These are phyloP conservation scores for Aspergillus heteromorphus DNA, from an alignment of 495 filamentous ascomycete genomes.

Conservation along the genomic window DNA sequence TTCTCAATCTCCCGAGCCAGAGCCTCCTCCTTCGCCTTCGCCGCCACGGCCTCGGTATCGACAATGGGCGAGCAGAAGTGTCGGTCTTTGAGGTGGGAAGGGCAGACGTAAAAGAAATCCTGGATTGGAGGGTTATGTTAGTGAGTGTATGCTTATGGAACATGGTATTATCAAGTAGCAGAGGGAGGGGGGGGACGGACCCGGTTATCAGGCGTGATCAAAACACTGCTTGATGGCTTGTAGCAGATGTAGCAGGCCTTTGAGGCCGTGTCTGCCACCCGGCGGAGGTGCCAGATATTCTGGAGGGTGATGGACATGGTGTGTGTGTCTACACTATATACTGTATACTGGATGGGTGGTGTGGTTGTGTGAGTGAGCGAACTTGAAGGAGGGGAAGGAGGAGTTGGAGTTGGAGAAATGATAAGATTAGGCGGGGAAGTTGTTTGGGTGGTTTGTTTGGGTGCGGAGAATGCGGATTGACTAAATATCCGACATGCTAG, in stretches of 20 bases:
- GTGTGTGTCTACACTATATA: too few relatives aligned
- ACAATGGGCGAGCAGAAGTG: slow-evolving; percentile 77
- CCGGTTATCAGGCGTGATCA: slow-evolving; percentile 89
- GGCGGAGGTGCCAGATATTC: slow-evolving; percentile 83
- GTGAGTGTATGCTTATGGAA: too few relatives aligned
- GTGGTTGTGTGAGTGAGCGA: neutral
- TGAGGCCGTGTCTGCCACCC: slow-evolving; percentile 74
- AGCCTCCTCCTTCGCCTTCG: slow-evolving; percentile 59
- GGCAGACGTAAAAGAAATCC: slow-evolving; percentile 95
- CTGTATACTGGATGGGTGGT: neutral
- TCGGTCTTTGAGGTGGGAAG: slow-evolving; percentile 75
- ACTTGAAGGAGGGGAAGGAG: neutral
- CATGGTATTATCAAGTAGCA: neutral
- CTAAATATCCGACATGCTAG: neutral
- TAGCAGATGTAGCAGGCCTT: slow-evolving; percentile 89
- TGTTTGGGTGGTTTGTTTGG: neutral
- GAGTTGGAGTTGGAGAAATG: neutral
- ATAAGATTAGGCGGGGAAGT: neutral
- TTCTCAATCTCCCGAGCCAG: slow-evolving; percentile 69
- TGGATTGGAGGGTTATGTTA: slow-evolving; percentile 22
- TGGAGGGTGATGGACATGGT: slow-evolving; percentile 50
- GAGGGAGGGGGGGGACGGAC: slow-evolving; percentile 35
- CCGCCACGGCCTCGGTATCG: slow-evolving; percentile 67
- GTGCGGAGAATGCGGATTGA: too few relatives aligned
- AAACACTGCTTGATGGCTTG: slow-evolving; percentile 78